Evolutionary conservation across 306 rosid species (phyloP), one percentile per base, ranked within the genome.

Genomic region (Spatholobus suberectus): DNA sequence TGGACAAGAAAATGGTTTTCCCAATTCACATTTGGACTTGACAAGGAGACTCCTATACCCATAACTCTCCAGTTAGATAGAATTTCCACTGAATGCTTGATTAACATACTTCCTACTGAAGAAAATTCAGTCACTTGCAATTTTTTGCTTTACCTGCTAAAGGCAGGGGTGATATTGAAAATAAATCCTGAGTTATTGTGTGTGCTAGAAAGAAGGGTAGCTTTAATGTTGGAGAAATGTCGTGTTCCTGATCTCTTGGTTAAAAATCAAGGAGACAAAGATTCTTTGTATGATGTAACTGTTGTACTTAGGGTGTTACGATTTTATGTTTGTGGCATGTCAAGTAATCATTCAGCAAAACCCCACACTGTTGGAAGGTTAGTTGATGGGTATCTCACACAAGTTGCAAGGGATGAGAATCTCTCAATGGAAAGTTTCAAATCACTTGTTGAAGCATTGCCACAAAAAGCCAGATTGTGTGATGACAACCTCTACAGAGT

Each of bases 1-100:
- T 95, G 96, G 97, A 75, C 92, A 1, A 81, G 81, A 14, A 89
- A 85, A 65, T 92, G 95, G 95, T 84, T 90, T 41, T 85, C 93
- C 6, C 78, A 81, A 62, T 51, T 87, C 70, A 67, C 76, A 18
- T 76, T 76, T 58, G 94, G 85, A 80, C 75, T 76, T 2, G 88
- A 86, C 40, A 82, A 62, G 29, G 61, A 57, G 66, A 70, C 61
- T 10, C 75, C 75, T 9, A 77, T 81, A 77, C 73, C 83, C 55
- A 68, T 84, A 75, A 32, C 79, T 0, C 57, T 76, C 26, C 83
- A 89, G 20, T 72, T 89, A 10, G 86, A 84, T 8, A 84, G 85
- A 83, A 88, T 90, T 70, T 87, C 94, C 37, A 82, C 52, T 0
- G 98, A 95, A 70, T 88, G 96, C 81, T 83, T 95, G 87, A 83